Percentiles rank a stretch among this genome's conserved stretches.
phyloP scores from a whole-genome alignment of 345 rosid genomes.

The Viola odorata region DNA sequence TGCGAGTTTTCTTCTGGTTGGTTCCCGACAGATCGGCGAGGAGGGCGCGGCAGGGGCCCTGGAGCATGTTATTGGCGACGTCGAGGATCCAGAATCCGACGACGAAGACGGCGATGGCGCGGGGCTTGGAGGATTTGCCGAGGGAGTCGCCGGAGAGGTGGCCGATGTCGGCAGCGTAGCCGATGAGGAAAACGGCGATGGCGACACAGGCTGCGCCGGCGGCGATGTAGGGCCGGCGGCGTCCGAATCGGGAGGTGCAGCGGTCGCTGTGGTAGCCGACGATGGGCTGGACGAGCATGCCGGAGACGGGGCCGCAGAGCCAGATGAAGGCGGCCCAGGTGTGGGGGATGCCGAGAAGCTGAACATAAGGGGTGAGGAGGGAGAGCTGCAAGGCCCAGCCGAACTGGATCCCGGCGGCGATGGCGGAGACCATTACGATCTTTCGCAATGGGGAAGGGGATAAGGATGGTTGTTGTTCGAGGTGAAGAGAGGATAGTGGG shows the following conservation, averaged over 20 bases:
- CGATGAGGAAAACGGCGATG: conserved; percentile 63
- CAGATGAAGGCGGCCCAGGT: conserved; percentile 81
- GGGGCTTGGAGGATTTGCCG: conserved; percentile 31
- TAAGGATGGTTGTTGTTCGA: background rate
- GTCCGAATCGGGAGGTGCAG: conserved; percentile 67
- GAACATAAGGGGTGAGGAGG: conserved; percentile 79
- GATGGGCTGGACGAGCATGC: conserved; percentile 79
- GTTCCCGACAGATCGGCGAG: conserved; percentile 72
- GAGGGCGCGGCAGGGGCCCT: conserved; percentile 79
- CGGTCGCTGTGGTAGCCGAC: conserved; percentile 83
- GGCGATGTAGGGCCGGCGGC: conserved; percentile 80
- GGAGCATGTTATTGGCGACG: conserved; percentile 80
- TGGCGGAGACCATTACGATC: conserved; percentile 57
- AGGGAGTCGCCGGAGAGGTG: conserved; percentile 45
- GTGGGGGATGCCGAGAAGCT: conserved; percentile 79
- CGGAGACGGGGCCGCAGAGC: conserved; percentile 93
- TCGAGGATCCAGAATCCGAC: conserved; percentile 87
- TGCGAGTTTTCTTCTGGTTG: conserved; percentile 44
- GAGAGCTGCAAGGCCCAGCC: conserved; percentile 96
- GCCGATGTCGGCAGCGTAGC: conserved; percentile 79
- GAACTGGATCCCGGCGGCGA: conserved; percentile 87
- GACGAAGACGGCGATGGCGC: conserved; percentile 64
- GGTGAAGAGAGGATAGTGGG: background rate
- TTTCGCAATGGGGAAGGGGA: conserved; percentile 27
- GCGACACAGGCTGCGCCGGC: conserved; percentile 52